Evolutionary conservation across 768 basidiomycete genomes (phyloP).

Genomic region (Boletus coccyginus): DNA sequence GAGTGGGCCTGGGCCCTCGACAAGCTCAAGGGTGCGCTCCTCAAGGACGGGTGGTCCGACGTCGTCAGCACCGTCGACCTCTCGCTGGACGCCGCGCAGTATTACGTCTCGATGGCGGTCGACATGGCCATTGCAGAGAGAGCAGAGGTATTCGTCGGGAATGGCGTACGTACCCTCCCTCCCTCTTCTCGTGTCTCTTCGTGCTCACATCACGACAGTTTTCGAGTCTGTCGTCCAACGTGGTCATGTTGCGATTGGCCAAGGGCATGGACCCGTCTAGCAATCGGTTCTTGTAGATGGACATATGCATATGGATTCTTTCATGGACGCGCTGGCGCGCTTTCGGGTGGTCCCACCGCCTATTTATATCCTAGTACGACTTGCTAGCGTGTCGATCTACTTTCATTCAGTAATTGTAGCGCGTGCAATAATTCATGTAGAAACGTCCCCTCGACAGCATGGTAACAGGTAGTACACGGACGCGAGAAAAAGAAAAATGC

Average conservation of each 20-base stretch:
- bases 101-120: slow-evolving; percentile 48
- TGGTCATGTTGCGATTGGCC: slow-evolving; percentile 46
- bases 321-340: too few species aligned
- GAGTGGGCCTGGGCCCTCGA: slow-evolving; percentile 44
- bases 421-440: too few species aligned
- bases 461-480: too few species aligned
- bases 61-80: slow-evolving; percentile 42
- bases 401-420: too few species aligned
- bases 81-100: slow-evolving; percentile 45
- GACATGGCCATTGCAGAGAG: slow-evolving; percentile 60
- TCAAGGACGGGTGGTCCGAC: slow-evolving; percentile 49
- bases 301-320: too few species aligned
- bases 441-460: too few species aligned
- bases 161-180: slow-evolving; percentile 44
- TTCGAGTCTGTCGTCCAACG: slow-evolving; percentile 50
- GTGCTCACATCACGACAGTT: slow-evolving; percentile 25
- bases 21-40: slow-evolving; percentile 37
- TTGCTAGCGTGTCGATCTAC: too few species aligned
- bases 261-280: slow-evolving; percentile 38
- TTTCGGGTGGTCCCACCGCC: too few species aligned
- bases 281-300: slow-evolving; percentile 42
- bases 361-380: too few species aligned
- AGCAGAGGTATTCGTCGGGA: slow-evolving; percentile 60
- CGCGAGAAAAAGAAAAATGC: neutral
- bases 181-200: too few species aligned